A percentile compares a stretch with the other conserved stretches of the same genome.
phyloP scores from a whole-genome alignment of 345 rosid species.

The Lumnitzera littorea region DNA sequence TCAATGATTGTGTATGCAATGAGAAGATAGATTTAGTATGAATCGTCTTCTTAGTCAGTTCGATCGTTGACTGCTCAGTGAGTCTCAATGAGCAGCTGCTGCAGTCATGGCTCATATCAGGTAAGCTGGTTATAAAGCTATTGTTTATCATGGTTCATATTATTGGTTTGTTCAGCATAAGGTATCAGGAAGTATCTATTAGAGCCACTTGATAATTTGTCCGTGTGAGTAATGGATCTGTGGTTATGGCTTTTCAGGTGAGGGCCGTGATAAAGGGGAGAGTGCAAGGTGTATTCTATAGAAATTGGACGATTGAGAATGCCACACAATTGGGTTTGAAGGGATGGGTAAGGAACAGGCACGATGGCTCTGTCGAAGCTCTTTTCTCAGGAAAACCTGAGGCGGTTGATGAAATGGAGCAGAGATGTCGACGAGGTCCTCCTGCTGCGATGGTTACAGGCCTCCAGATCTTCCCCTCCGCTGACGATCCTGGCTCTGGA shows the following conservation, averaged over 20 bases:
- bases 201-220: too few species aligned
- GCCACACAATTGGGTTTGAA: conserved; percentile 67
- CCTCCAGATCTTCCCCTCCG: conserved; percentile 60
- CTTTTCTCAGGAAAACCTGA: conserved; percentile 62
- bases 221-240: neutral
- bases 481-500: conserved; percentile 59
- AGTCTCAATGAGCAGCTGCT: too few species aligned
- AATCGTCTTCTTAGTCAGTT: too few species aligned
- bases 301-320: conserved; percentile 79
- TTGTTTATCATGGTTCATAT: too few species aligned
- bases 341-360: conserved; percentile 89
- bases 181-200: neutral
- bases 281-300: conserved; percentile 89
- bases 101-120: too few species aligned
- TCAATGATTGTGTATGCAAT: too few species aligned
- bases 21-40: too few species aligned
- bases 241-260: conserved; percentile 33
- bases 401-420: conserved; percentile 71
- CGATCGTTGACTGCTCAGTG: too few species aligned
- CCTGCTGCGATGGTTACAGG: conserved; percentile 68
- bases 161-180: too few species aligned
- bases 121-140: too few species aligned
- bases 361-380: conserved; percentile 88
- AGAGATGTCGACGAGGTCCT: conserved; percentile 84
- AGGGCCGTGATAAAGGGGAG: conserved; percentile 69